Evolutionary conservation across 1,284 basidiomycete species (phyloP).

Genomic region (Ganoderma sinense): DNA sequence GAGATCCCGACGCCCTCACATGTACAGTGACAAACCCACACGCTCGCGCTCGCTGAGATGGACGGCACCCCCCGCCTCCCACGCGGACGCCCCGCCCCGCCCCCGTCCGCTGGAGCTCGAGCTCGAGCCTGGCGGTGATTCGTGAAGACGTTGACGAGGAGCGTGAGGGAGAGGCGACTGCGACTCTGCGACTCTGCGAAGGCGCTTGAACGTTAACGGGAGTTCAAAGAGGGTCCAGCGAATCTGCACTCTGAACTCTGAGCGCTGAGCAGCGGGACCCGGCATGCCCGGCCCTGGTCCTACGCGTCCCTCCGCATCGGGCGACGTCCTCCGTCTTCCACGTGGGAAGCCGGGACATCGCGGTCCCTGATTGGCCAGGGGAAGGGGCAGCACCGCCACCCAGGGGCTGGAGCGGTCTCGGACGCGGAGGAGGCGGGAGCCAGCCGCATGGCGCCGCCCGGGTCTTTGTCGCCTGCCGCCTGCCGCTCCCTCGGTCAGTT

Average conservation of each 20-base stretch:
- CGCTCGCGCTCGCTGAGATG: neutral
- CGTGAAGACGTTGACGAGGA: neutral
- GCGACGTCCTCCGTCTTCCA: conserved; percentile 15
- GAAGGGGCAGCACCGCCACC: conserved; percentile 25
- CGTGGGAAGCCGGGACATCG: neutral
- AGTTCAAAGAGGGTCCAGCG: too few relatives aligned
- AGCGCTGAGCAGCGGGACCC: neutral
- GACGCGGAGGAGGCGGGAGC: neutral
- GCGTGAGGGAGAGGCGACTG: neutral
- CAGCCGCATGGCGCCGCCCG: neutral
- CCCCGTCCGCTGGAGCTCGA: neutral
- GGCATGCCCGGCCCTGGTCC: conserved; percentile 7
- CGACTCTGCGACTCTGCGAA: too few relatives aligned
- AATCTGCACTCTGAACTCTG: too few relatives aligned
- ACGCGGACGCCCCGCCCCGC: too few relatives aligned
- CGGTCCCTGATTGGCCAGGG: conserved; percentile 20
- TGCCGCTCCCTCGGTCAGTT: too few relatives aligned
- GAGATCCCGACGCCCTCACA: neutral
- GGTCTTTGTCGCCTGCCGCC: too few relatives aligned
- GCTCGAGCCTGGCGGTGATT: too few relatives aligned
- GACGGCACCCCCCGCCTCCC: neutral
- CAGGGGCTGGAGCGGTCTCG: conserved; percentile 28
- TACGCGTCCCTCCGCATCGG: too few relatives aligned
- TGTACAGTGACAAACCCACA: neutral
- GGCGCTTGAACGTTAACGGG: too few relatives aligned